Conservation (phyloP, 805 yeast species). For the Wickerhamiella australiensis region DNA sequence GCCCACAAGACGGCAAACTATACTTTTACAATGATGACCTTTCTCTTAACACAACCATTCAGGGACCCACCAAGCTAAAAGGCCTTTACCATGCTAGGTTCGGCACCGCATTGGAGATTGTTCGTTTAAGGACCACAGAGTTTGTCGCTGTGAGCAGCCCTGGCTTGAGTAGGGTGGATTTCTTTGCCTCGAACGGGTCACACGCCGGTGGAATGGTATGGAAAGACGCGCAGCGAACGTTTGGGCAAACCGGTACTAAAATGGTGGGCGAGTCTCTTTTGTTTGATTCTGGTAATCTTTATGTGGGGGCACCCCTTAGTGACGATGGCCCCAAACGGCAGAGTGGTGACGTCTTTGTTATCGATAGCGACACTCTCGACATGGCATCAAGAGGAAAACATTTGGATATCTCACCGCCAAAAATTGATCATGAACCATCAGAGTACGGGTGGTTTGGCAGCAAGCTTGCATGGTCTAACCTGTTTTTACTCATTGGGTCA, state of each 20-base stretch:
- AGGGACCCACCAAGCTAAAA: conserved; percentile 10
- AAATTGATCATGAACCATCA: neutral
- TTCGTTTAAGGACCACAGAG: conserved; percentile 26
- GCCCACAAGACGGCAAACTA: conserved; percentile 18
- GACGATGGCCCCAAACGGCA: conserved; percentile 30
- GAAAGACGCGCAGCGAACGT: conserved; percentile 23
- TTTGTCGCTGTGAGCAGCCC: conserved; percentile 41
- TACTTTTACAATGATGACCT: conserved; percentile 14
- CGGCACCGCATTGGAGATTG: conserved; percentile 33
- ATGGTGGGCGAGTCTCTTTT: conserved; percentile 32
- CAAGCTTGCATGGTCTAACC: conserved; percentile 24
- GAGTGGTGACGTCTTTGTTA: conserved; percentile 28
- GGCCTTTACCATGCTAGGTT: conserved; percentile 26
- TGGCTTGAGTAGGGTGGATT: conserved; percentile 36
- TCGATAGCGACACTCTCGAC: conserved; percentile 26
- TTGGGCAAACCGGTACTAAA: conserved; percentile 36
- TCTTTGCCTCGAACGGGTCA: conserved; percentile 26
- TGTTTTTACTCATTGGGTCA: conserved; percentile 30
- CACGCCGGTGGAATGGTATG: conserved; percentile 24
- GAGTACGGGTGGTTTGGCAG: conserved; percentile 36
- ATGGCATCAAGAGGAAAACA: conserved; percentile 5
- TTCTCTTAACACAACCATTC: conserved; percentile 5
- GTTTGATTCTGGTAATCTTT: conserved; percentile 32
- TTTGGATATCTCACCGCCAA: neutral
- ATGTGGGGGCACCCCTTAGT: conserved; percentile 36